These are phyloP conservation scores for Spizellomyces sp. DNA, from an alignment of 192 early-diverging fungal species.

Conservation along the genomic window DNA sequence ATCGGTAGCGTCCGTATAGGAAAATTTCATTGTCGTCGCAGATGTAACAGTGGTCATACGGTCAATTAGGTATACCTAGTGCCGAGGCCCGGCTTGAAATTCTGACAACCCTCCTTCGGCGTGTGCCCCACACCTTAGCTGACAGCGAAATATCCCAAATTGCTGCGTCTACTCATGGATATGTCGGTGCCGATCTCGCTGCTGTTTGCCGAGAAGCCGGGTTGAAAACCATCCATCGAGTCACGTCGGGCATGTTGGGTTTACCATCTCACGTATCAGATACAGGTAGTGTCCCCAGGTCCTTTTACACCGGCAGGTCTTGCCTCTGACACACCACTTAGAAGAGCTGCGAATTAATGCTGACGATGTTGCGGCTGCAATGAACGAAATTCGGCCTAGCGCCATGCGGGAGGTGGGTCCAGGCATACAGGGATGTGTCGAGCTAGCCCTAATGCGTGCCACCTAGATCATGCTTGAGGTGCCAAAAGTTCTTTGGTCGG, in stretches of 20 bases:
- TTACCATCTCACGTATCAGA: no score
- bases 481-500: constrained; percentile 88
- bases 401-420: constrained; percentile 76
- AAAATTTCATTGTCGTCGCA: neutral
- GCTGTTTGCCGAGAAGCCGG: constrained; percentile 88
- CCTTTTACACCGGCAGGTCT: no score
- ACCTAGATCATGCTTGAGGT: constrained; percentile 84
- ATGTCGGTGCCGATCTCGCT: constrained; percentile 96
- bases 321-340: neutral
- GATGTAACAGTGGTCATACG: neutral
- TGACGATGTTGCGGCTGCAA: constrained; percentile 56
- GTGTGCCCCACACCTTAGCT: constrained; percentile 71
- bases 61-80: constrained; percentile 69
- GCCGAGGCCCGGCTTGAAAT: constrained; percentile 70
- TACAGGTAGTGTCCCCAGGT: no score
- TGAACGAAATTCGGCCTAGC: constrained; percentile 64
- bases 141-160: constrained; percentile 57
- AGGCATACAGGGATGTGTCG: neutral
- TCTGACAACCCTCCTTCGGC: constrained; percentile 64
- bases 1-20: constrained; percentile 56
- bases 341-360: constrained; percentile 48
- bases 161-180: constrained; percentile 81
- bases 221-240: constrained; percentile 35
- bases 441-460: neutral
- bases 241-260: no score